Conservation (phyloP, 169 alveolate genomes). For the Cryptosporidium ubiquitum region DNA sequence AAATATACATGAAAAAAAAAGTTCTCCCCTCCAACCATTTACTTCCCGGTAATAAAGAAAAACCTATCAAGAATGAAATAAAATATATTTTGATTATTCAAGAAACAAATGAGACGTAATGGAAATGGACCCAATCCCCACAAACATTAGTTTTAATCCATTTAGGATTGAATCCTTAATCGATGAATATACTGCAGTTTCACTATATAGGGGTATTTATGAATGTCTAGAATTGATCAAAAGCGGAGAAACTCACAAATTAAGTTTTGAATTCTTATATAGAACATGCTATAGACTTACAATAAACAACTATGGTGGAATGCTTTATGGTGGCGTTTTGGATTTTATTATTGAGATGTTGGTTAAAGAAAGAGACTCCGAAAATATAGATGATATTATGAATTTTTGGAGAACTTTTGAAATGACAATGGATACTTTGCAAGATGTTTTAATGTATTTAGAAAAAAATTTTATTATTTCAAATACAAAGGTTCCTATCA, state of each 20-base stretch:
- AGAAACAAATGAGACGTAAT: background rate
- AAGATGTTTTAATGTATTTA: conserved; percentile 49
- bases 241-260: conserved; percentile 42
- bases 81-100: background rate
- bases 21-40: conserved; percentile 35
- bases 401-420: conserved; percentile 55
- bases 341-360: conserved; percentile 22
- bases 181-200: conserved; percentile 47
- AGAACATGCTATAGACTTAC: conserved; percentile 72
- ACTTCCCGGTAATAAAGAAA: background rate
- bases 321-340: conserved; percentile 62
- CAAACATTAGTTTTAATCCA: conserved; percentile 7
- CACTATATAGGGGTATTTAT: conserved; percentile 35
- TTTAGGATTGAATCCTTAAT: conserved; percentile 45
- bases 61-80: background rate
- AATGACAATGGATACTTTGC: conserved; percentile 23
- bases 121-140: background rate
- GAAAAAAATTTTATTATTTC: conserved; percentile 53
- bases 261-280: conserved; percentile 66
- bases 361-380: background rate
- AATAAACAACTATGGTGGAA: conserved; percentile 63
- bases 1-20: background rate
- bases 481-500: conserved; percentile 47
- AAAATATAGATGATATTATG: background rate
- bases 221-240: conserved; percentile 17